phyloP scores from a whole-genome alignment of 108 stramenopile genomes.

The Skeletonema potamos region DNA sequence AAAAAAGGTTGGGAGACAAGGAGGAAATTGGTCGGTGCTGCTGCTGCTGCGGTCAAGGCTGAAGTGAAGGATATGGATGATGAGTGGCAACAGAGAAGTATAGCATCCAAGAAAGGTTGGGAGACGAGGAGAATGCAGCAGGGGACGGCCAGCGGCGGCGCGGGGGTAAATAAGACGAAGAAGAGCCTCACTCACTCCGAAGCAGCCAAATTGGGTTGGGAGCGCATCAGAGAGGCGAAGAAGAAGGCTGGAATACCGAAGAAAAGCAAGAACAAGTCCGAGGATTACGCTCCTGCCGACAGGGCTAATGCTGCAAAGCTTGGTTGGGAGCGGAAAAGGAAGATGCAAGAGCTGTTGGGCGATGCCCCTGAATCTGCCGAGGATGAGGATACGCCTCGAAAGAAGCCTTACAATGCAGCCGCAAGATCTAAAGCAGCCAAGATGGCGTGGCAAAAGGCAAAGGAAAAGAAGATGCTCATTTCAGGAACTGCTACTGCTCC shows the following conservation, averaged over 20 bases:
- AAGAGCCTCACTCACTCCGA: not conserved
- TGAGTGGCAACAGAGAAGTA: not conserved
- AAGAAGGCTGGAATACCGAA: no score
- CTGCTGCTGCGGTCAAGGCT: not conserved
- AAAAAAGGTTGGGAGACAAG: not conserved
- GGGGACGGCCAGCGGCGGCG: not conserved
- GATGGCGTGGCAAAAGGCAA: not conserved
- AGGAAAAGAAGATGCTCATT: not conserved
- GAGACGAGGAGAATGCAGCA: not conserved
- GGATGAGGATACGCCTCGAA: not conserved
- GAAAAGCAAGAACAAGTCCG: no score
- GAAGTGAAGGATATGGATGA: not conserved
- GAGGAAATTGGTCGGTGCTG: not conserved
- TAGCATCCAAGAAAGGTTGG: not conserved
- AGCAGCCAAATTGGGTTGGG: not conserved
- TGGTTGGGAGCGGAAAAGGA: not conserved
- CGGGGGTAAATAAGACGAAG: no score
- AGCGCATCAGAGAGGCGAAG: not conserved
- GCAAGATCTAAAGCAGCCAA: not conserved
- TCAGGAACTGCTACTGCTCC: not conserved
- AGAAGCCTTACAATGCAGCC: not conserved
- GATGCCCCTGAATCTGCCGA: not conserved
- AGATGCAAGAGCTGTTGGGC: not conserved
- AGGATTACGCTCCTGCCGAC: no score
- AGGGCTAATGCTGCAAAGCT: not conserved